Evolutionary conservation across 352 stramenopile species (phyloP).

Genomic region (Pelagophyceae sp.): DNA sequence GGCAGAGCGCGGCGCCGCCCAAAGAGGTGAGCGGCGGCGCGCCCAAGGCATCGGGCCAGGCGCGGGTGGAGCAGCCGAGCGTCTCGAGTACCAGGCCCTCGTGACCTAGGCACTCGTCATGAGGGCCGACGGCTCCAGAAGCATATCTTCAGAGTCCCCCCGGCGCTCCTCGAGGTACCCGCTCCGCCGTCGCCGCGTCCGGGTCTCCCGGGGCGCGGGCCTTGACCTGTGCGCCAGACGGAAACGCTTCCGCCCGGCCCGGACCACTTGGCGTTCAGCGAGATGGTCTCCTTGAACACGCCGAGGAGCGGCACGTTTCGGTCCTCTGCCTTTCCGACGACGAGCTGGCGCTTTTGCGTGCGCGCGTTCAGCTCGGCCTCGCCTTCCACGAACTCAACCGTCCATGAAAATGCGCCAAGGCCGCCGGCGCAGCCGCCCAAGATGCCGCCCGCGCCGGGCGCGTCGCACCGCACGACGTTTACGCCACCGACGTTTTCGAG

Average conservation of each 20-base stretch:
- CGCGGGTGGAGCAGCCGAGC: not conserved
- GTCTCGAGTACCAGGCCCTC: not conserved
- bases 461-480: slow-evolving; percentile 44
- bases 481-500: slow-evolving; percentile 57
- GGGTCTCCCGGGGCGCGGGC: no score
- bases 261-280: not conserved
- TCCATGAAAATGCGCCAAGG: not conserved
- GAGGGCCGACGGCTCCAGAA: no score
- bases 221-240: slow-evolving; percentile 8
- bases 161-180: no score
- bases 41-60: not conserved
- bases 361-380: not conserved
- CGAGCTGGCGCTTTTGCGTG: no score
- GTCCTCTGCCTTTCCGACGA: not conserved
- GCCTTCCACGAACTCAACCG: not conserved
- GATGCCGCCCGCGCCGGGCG: not conserved
- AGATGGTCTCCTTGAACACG: slow-evolving; percentile 15
- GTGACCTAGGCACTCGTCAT: no score
- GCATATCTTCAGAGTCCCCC: no score
- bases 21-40: not conserved
- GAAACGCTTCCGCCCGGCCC: not conserved
- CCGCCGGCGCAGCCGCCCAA: slow-evolving; percentile 1
- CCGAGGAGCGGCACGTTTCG: not conserved
- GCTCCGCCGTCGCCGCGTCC: no score
- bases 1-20: not conserved